Conservation (phyloP, 495 filamentous ascomycete genomes). For the Trichocladium uniseriatum region DNA sequence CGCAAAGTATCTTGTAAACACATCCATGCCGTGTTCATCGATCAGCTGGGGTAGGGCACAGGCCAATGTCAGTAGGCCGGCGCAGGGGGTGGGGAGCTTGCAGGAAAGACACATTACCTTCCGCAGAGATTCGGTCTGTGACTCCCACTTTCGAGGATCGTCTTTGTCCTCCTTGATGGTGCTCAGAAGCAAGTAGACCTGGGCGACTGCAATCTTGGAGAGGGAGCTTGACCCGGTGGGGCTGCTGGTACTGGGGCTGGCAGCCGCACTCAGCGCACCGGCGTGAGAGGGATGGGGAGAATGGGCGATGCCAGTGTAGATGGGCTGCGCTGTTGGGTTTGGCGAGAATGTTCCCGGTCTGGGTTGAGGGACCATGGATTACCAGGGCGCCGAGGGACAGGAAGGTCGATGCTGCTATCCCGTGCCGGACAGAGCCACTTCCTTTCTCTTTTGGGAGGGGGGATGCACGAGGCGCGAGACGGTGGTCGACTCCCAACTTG, state of each 20-base stretch:
- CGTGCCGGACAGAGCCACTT: slow-evolving; percentile 24
- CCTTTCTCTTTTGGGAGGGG: slow-evolving; percentile 6
- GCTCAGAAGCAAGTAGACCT: slow-evolving; percentile 88
- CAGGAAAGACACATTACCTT: slow-evolving; percentile 51
- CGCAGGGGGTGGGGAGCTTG: slow-evolving; percentile 3
- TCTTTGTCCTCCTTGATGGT: slow-evolving; percentile 88
- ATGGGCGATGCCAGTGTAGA: slow-evolving; percentile 39
- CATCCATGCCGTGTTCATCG: slow-evolving; percentile 95
- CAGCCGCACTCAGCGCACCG: slow-evolving; percentile 45
- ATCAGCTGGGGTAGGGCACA: slow-evolving; percentile 53
- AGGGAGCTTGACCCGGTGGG: slow-evolving; percentile 53
- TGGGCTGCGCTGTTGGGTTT: slow-evolving; percentile 40
- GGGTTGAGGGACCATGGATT: slow-evolving; percentile 33
- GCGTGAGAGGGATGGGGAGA: slow-evolving; percentile 45
- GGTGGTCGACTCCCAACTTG: too few relatives aligned
- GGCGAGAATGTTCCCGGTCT: slow-evolving; percentile 48
- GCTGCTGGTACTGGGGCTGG: slow-evolving; percentile 57
- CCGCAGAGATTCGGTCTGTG: slow-evolving; percentile 78
- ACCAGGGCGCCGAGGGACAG: slow-evolving; percentile 9
- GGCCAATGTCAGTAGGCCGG: slow-evolving; percentile 10
- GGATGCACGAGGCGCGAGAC: too few relatives aligned
- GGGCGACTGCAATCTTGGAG: slow-evolving; percentile 84
- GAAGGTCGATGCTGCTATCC: slow-evolving; percentile 27
- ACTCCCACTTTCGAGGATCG: slow-evolving; percentile 84
- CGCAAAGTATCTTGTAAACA: slow-evolving; percentile 84